Conservation (phyloP, 257 asterid genomes). For the Linderniella brevidens region DNA sequence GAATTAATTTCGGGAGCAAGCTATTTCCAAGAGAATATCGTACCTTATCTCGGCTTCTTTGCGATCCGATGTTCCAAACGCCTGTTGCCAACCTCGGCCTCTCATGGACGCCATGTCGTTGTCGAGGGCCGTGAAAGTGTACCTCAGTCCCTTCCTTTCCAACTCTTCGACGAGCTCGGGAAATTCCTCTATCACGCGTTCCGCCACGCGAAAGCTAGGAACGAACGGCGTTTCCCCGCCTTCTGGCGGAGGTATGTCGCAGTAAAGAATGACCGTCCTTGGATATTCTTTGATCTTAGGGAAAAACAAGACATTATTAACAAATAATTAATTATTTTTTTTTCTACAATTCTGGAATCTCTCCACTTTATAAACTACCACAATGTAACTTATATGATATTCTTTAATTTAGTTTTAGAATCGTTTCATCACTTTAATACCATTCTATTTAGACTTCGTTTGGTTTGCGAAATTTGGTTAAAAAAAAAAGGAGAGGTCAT, state of each 20-base stretch:
- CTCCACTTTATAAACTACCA: too few species aligned
- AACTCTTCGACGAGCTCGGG: slow-evolving; percentile 61
- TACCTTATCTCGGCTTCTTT: slow-evolving; percentile 63
- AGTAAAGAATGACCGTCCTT: slow-evolving; percentile 48
- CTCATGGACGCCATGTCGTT: slow-evolving; percentile 52
- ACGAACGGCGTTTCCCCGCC: slow-evolving; percentile 82
- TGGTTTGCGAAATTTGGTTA: too few species aligned
- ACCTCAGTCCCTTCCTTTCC: slow-evolving; percentile 54
- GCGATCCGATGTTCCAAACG: slow-evolving; percentile 59
- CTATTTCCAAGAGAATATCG: too few species aligned
- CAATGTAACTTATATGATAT: too few species aligned
- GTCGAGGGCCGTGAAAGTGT: slow-evolving; percentile 58
- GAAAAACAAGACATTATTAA: not conserved
- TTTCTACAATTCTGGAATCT: too few species aligned
- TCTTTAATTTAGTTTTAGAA: too few species aligned
- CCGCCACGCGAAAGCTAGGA: slow-evolving; percentile 64
- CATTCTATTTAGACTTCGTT: too few species aligned
- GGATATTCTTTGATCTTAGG: slow-evolving; percentile 55
- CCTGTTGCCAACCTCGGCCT: slow-evolving; percentile 82
- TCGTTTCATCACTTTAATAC: too few species aligned
- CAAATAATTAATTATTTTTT: too few species aligned
- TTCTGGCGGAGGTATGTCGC: slow-evolving; percentile 71
- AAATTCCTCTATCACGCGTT: slow-evolving; percentile 53
- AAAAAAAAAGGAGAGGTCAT: too few species aligned
- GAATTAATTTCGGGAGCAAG: too few species aligned